Conservation (phyloP, 176 grass and related monocot species). For the Paspalum vaginatum region DNA sequence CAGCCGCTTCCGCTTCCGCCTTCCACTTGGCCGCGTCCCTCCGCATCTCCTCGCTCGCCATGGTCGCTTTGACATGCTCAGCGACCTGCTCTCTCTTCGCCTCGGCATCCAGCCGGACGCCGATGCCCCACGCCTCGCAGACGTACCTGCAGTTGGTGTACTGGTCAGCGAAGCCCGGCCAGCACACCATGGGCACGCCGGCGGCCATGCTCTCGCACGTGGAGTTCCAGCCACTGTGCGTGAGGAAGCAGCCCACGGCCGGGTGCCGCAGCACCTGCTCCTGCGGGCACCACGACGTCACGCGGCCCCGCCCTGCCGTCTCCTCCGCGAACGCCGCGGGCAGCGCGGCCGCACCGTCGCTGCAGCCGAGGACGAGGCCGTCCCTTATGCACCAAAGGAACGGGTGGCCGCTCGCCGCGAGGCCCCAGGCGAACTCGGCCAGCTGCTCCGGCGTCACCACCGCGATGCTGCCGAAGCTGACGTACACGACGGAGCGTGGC, state of each 20-base stretch:
- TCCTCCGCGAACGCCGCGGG: background rate
- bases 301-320: background rate
- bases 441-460: conserved; percentile 11
- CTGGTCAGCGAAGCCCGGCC: background rate
- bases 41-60: background rate
- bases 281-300: background rate
- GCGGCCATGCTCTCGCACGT: background rate
- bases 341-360: background rate
- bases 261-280: background rate
- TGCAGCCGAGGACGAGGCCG: background rate
- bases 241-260: background rate
- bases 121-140: background rate
- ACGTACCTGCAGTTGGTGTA: conserved; percentile 1
- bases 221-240: background rate
- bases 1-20: background rate
- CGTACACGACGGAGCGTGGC: conserved; percentile 48
- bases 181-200: background rate
- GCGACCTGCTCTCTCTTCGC: conserved; percentile 3
- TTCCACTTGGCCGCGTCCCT: background rate
- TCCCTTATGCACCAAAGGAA: background rate
- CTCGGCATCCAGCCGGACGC: background rate
- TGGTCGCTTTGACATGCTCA: background rate
- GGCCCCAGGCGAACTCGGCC: background rate
- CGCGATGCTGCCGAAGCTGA: conserved; percentile 60
- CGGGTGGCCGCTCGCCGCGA: background rate